Evolutionary conservation across 352 stramenopile species (phyloP).

Genomic region (Globisporangium rhizosaccharum): DNA sequence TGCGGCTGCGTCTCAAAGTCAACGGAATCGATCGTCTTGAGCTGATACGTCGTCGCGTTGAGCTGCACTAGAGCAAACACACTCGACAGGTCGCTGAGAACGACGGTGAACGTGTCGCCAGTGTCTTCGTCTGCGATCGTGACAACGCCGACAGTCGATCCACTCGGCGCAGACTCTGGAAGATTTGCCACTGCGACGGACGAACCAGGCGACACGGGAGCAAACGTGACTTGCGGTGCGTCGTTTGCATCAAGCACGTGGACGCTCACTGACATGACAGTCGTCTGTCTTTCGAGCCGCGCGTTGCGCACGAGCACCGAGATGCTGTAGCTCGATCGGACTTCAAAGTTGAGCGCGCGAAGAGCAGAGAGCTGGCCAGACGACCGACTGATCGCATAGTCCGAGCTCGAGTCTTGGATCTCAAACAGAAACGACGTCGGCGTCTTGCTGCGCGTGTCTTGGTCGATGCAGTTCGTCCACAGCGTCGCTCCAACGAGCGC

Average conservation of each 20-base stretch:
- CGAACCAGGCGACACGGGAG: not conserved
- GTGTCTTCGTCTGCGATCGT: slow-evolving; percentile 6
- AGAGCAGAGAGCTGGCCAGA: slow-evolving; percentile 18
- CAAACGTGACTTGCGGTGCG: slow-evolving; percentile 1
- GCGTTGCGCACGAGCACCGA: slow-evolving; percentile 26
- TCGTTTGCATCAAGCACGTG: slow-evolving; percentile 9
- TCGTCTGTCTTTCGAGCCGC: slow-evolving; percentile 20
- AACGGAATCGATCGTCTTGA: not conserved
- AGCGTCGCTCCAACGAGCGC: slow-evolving; percentile 24
- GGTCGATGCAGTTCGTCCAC: slow-evolving; percentile 38
- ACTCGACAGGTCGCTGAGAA: not conserved
- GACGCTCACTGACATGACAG: slow-evolving; percentile 10
- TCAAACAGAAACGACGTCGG: slow-evolving; percentile 34
- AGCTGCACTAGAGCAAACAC: slow-evolving; percentile 5
- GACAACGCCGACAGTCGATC: not conserved
- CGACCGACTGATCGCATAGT: slow-evolving; percentile 17
- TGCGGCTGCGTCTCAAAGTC: slow-evolving; percentile 5
- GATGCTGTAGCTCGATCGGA: slow-evolving; percentile 17
- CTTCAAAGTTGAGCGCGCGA: slow-evolving; percentile 25
- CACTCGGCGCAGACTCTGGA: slow-evolving; percentile 3
- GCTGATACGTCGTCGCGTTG: slow-evolving; percentile 6
- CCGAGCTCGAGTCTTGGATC: slow-evolving; percentile 9
- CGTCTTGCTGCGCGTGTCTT: slow-evolving; percentile 26
- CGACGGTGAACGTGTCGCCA: not conserved
- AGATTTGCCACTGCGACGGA: slow-evolving; percentile 1